phyloP scores from a whole-genome alignment of 805 yeast species.

The Saccharomycopsis oosterbeekiorum region DNA sequence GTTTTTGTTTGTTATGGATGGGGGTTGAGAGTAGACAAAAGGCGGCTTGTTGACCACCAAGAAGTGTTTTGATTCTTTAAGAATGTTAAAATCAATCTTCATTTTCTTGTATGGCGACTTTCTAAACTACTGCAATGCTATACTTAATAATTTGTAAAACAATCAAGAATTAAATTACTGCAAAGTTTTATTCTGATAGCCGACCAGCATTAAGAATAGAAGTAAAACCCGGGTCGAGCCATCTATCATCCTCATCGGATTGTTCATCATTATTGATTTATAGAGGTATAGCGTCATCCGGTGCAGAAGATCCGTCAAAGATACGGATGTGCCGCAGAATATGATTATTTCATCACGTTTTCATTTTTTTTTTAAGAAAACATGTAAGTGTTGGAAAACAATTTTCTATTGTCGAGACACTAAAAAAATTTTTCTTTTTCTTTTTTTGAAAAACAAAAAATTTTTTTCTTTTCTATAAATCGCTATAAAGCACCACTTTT shows the following conservation, averaged over 20 bases:
- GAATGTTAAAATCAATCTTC: neutral
- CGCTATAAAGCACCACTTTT: neutral
- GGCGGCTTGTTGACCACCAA: slow-evolving; percentile 30
- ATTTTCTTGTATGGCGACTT: neutral
- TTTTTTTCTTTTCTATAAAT: neutral
- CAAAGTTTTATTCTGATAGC: neutral
- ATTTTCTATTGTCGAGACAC: no score
- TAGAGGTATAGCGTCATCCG: no score
- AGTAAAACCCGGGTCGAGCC: no score
- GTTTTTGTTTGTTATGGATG: slow-evolving; percentile 17
- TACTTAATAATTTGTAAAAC: no score
- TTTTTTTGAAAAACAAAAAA: neutral
- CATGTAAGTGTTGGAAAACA: no score
- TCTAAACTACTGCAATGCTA: no score
- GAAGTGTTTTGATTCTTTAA: slow-evolving; percentile 20
- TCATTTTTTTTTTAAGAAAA: neutral
- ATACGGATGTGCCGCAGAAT: neutral
- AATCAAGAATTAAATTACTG: neutral
- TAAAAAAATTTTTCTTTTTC: neutral
- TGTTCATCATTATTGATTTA: no score
- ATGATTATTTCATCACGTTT: neutral
- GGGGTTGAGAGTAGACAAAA: slow-evolving; percentile 28
- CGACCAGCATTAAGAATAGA: neutral
- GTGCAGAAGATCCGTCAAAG: no score
- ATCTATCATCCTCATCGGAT: no score